These are phyloP conservation scores for Sporothrix schenckii DNA, from an alignment of 2,329 filamentous ascomycete genomes.

Conservation along the genomic window DNA sequence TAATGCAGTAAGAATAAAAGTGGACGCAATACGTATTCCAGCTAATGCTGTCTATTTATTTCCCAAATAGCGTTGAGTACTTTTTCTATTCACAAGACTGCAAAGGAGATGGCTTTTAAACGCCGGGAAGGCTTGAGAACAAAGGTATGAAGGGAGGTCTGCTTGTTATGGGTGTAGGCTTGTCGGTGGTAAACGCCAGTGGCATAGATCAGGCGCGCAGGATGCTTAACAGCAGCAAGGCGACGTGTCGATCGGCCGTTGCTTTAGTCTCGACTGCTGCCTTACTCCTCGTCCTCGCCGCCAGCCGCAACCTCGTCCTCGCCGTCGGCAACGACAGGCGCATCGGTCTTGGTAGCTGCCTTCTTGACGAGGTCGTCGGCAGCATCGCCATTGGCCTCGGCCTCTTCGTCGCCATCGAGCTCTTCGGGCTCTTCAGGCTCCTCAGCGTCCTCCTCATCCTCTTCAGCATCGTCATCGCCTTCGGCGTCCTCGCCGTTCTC, in stretches of 20 bases:
- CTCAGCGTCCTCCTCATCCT: constrained; percentile 40
- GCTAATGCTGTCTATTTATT: too few relatives aligned
- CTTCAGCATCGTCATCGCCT: constrained; percentile 36
- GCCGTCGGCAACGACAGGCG: constrained; percentile 29
- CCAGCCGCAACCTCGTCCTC: constrained; percentile 32
- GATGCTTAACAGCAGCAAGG: too few relatives aligned
- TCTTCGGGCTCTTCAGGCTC: constrained; percentile 42
- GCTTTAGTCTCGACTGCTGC: neutral
- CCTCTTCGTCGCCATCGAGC: constrained; percentile 41
- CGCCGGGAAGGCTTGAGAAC: too few relatives aligned
- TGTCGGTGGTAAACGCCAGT: too few relatives aligned
- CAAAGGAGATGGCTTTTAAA: too few relatives aligned
- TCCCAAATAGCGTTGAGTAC: too few relatives aligned
- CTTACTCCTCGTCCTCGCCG: constrained; percentile 35
- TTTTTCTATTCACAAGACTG: too few relatives aligned
- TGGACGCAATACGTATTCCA: too few relatives aligned
- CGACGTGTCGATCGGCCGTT: neutral
- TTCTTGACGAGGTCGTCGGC: constrained; percentile 32
- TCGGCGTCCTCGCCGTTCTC: constrained; percentile 40
- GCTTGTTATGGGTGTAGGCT: neutral
- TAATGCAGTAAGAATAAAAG: too few relatives aligned
- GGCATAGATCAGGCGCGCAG: neutral
- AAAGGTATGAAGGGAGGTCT: neutral
- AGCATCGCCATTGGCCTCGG: constrained; percentile 30
- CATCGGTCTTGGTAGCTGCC: constrained; percentile 32